These are phyloP conservation scores for Rhizophora apiculata DNA, from an alignment of 345 rosid species.

Conservation along the genomic window DNA sequence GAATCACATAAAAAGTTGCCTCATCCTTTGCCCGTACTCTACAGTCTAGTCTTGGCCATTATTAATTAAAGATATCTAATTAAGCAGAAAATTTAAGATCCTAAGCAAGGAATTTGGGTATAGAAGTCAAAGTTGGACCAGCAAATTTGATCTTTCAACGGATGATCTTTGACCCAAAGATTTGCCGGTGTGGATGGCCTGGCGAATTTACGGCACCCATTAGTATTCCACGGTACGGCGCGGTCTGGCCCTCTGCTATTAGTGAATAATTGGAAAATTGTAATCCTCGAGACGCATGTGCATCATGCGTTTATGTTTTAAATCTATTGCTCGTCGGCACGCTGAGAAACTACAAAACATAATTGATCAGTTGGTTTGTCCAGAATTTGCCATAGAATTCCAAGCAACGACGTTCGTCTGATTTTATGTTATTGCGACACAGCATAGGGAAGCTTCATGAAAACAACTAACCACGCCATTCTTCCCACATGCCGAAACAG, in stretches of 20 bases:
- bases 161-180: conserved; percentile 59
- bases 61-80: no score
- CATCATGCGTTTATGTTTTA: not conserved
- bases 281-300: conserved; percentile 8
- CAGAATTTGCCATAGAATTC: not conserved
- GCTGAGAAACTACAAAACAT: no score
- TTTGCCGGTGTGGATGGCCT: conserved; percentile 33
- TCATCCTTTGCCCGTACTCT: no score
- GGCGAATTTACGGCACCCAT: not conserved
- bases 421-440: not conserved
- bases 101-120: conserved; percentile 3
- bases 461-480: conserved; percentile 33
- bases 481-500: conserved; percentile 31
- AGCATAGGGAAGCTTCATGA: conserved; percentile 21
- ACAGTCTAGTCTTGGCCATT: no score
- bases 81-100: conserved; percentile 6
- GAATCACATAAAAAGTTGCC: not conserved
- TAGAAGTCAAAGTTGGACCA: conserved; percentile 16
- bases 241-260: no score
- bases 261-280: not conserved
- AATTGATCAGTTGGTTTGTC: not conserved
- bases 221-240: no score
- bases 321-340: not conserved
- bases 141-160: conserved; percentile 29
- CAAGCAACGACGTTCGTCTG: not conserved